Evolutionary conservation across 441 rosid genomes (phyloP), one percentile per base, ranked within the genome.

Genomic region (Viola pubescens): DNA sequence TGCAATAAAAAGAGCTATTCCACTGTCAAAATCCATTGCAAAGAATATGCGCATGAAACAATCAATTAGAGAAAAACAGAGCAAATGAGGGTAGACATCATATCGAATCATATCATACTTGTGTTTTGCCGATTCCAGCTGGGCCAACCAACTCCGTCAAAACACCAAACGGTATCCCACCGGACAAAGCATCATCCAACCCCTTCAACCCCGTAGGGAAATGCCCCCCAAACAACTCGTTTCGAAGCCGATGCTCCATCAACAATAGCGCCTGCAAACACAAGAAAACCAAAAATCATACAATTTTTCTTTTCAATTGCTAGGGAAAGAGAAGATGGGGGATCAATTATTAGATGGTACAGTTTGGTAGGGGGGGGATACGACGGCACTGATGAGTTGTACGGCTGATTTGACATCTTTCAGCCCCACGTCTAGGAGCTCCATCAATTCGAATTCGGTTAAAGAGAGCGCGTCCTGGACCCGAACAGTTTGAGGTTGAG

Each of bases 51-150:
- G 9, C 9, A 48, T 7, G 40, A 4, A 9, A 13, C 26, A 43
- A 26, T 37, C 4, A 53, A 39, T 52, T 44, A 8, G 14, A 60
- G 11, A 4, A 52, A 52, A 11, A 7, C 1, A 2, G 10, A 63
- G 9, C 8, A 46, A 34, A 4, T 4, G n/a, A 58, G 46, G 7
- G 11, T 46, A 11, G 19, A 51, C 42, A 7, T 26, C 34, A 26
- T 19, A 19, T 19, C 26, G 26, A 19, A 19, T 1, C 26, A 19
- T 26, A 26, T 37, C 63, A 40, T 77, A 88, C 98, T 69, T 91
- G 98, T 10, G 98, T 88, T 76, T 91, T 91, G 40, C 98, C 98
- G 9, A 85, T 86, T 56, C 96, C 98, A 68, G 98, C 76, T 0
- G 96, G 92, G 58, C 98, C 96, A 26, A 91, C 95, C 63, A 91